These are phyloP conservation scores for Lasiosphaeris hirsuta DNA, from an alignment of 495 filamentous ascomycete species.

Conservation along the genomic window DNA sequence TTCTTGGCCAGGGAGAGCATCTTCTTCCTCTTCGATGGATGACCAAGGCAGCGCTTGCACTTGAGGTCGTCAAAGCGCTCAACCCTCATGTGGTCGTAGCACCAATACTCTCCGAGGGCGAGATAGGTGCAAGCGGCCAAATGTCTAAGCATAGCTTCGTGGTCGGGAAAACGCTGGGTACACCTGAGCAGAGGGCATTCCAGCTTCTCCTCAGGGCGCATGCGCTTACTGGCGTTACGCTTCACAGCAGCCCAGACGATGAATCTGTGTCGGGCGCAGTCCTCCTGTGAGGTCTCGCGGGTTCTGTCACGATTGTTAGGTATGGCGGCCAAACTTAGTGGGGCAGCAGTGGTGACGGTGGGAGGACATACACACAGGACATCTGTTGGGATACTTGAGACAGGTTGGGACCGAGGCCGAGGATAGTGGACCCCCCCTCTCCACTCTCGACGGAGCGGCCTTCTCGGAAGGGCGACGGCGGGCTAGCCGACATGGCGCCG, in stretches of 20 bases:
- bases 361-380: slow-evolving; percentile 35
- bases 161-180: slow-evolving; percentile 37
- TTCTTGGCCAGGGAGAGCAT: slow-evolving; percentile 46
- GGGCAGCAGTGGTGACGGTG: background rate
- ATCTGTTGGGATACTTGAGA: slow-evolving; percentile 1
- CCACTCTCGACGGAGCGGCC: slow-evolving; percentile 1
- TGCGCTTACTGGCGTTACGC: slow-evolving; percentile 43
- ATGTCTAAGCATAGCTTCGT: slow-evolving; percentile 47
- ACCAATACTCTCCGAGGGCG: slow-evolving; percentile 44
- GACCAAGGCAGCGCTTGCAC: slow-evolving; percentile 44
- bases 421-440: slow-evolving; percentile 2
- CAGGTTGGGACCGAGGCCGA: slow-evolving; percentile 8
- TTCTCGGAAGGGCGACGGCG: slow-evolving; percentile 16
- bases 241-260: slow-evolving; percentile 51
- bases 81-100: slow-evolving; percentile 45
- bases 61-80: slow-evolving; percentile 48
- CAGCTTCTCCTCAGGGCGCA: slow-evolving; percentile 37
- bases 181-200: slow-evolving; percentile 45
- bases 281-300: slow-evolving; percentile 38
- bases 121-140: slow-evolving; percentile 40
- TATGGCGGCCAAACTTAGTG: background rate
- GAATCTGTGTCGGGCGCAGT: slow-evolving; percentile 46
- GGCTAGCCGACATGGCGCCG: slow-evolving; percentile 8
- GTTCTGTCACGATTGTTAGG: slow-evolving; percentile 37
- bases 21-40: slow-evolving; percentile 44